Conservation (phyloP, 2,329 filamentous ascomycete species). For the Alternaria burnsii region DNA sequence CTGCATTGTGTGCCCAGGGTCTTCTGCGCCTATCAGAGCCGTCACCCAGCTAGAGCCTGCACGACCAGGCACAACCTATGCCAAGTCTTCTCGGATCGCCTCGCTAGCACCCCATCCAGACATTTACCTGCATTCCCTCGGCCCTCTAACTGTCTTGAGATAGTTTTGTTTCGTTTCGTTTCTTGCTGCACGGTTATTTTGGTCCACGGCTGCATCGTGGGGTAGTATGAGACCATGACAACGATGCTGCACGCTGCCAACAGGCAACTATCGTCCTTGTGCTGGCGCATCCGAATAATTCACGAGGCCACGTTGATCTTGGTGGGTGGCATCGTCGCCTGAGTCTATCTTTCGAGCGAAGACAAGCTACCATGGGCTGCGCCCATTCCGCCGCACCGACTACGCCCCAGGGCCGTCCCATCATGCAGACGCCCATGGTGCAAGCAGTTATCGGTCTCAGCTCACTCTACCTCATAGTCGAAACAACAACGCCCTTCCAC, state of each 20-base stretch:
- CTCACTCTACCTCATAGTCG: not conserved
- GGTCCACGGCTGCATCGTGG: conserved; percentile 32
- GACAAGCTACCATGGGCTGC: not conserved
- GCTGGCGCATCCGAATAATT: conserved; percentile 14
- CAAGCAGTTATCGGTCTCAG: conserved; percentile 9
- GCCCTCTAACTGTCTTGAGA: conserved; percentile 23
- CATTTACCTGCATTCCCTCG: conserved; percentile 26
- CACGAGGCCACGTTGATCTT: conserved; percentile 25
- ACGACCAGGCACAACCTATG: conserved; percentile 28
- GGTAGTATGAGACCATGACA: conserved; percentile 12
- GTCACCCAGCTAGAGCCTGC: conserved; percentile 19
- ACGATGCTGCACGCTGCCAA: conserved; percentile 8
- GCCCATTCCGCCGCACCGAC: conserved; percentile 5
- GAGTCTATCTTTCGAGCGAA: not conserved
- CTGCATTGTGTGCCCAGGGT: conserved; percentile 23
- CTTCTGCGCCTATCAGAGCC: conserved; percentile 22
- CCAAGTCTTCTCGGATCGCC: conserved; percentile 29
- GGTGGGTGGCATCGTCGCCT: not conserved
- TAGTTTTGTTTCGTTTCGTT: conserved; percentile 33
- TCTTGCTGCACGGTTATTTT: conserved; percentile 40
- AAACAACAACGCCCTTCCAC: not conserved
- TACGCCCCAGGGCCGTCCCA: conserved; percentile 14
- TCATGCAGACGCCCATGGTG: conserved; percentile 8
- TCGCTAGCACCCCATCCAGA: conserved; percentile 16
- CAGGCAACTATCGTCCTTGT: not conserved